Evolutionary conservation across 2,329 filamentous ascomycete genomes (phyloP).

Genomic region (Aurifilum marmelostoma): DNA sequence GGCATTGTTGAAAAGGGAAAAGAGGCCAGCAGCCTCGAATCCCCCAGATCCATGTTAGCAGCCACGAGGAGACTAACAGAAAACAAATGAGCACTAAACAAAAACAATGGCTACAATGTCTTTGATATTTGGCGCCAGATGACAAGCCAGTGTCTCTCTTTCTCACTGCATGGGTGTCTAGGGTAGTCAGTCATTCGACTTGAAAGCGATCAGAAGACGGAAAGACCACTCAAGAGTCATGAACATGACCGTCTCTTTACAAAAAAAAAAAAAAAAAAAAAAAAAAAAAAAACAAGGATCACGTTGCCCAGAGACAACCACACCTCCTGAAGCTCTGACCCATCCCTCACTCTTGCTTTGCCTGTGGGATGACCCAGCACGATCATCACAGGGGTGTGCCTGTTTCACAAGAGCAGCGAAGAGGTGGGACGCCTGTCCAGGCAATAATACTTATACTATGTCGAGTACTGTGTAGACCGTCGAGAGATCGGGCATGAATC

Average conservation of each 20-base stretch:
- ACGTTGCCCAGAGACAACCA: neutral
- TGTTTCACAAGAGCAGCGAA: neutral
- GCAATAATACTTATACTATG: too few relatives aligned
- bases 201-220: too few relatives aligned
- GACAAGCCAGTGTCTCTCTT: neutral
- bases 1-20: too few relatives aligned
- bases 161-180: too few relatives aligned
- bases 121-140: neutral
- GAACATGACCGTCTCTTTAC: too few relatives aligned
- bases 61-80: neutral
- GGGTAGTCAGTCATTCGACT: too few relatives aligned
- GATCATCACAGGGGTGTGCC: conserved; percentile 1
- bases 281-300: neutral
- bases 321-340: neutral
- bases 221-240: too few relatives aligned
- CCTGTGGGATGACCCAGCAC: neutral
- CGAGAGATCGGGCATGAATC: neutral
- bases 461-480: too few relatives aligned
- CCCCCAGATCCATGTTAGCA: neutral
- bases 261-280: too few relatives aligned
- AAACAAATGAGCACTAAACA: too few relatives aligned
- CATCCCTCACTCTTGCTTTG: neutral
- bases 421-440: neutral
- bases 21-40: too few relatives aligned
- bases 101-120: neutral